These are phyloP conservation scores for Gossypium ekmanianum DNA, from an alignment of 345 rosid species.

Conservation along the genomic window DNA sequence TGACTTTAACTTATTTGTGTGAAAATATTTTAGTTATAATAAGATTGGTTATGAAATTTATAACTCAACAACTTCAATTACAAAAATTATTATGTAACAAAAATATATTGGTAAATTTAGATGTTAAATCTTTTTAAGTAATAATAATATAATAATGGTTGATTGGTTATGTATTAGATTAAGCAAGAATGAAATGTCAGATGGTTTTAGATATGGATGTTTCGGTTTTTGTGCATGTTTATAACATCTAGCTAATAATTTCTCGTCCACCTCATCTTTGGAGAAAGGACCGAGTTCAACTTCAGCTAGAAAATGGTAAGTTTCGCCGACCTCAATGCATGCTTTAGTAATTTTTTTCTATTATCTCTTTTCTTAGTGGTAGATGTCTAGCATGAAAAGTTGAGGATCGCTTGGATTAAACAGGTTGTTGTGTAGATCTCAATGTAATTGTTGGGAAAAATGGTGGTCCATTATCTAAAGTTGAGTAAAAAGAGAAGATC, in stretches of 20 bases:
- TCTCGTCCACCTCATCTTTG: conserved; percentile 13
- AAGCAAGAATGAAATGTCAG: no score
- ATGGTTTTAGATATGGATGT: no score
- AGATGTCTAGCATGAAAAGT: not conserved
- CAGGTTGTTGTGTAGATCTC: not conserved
- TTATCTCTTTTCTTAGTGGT: not conserved
- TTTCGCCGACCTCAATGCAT: conserved; percentile 6
- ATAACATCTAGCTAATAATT: not conserved
- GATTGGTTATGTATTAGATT: no score
- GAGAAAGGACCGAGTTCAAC: conserved; percentile 53
- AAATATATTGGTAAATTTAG: no score
- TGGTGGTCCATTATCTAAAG: not conserved
- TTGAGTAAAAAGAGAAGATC: not conserved
- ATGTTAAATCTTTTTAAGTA: no score
- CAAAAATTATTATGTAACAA: no score
- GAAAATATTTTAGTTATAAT: no score
- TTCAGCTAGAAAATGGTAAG: conserved; percentile 80
- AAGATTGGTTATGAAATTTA: no score
- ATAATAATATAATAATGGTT: no score
- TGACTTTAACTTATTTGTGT: no score
- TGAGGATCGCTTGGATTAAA: not conserved
- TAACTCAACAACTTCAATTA: no score
- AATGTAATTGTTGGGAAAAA: not conserved
- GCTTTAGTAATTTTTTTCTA: not conserved
- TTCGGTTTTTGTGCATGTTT: not conserved